phyloP scores from a whole-genome alignment of 2,329 filamentous ascomycete genomes.

The Botrytis squamosa region DNA sequence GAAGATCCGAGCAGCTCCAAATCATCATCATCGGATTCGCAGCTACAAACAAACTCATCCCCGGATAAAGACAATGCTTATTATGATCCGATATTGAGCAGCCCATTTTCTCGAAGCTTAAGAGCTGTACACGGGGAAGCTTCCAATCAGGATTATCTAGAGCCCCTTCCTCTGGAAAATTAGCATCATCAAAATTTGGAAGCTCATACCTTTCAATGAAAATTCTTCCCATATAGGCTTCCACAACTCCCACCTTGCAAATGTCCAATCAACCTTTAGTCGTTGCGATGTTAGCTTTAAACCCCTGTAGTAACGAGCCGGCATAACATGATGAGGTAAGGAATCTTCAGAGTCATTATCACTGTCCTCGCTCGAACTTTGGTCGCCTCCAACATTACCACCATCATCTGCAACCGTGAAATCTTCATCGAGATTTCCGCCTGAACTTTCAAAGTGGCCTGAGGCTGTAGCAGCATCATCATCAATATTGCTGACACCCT shows the following conservation, averaged over 20 bases:
- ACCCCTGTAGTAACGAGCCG: not conserved
- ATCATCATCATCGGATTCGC: not conserved
- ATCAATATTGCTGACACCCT: not conserved
- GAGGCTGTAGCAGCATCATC: not conserved
- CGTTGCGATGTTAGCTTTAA: rapidly evolving
- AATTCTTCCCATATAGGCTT: not conserved
- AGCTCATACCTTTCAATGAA: not conserved
- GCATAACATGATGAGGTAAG: not conserved
- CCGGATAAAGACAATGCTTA: not conserved
- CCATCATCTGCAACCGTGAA: too few relatives aligned
- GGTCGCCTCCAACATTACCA: not conserved
- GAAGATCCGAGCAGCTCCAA: not conserved
- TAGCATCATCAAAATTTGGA: not conserved
- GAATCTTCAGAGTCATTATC: not conserved
- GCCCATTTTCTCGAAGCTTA: not conserved
- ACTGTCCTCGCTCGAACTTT: not conserved
- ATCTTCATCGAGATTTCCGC: too few relatives aligned
- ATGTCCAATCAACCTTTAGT: not conserved
- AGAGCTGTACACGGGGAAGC: not conserved
- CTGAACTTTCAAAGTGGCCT: too few relatives aligned
- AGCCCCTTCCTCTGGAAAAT: not conserved
- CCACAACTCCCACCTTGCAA: not conserved
- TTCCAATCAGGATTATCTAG: not conserved
- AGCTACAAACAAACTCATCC: not conserved
- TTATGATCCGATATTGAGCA: not conserved